Conservation (phyloP, 1,284 basidiomycete genomes). For the Xerocomus nothofagi region DNA sequence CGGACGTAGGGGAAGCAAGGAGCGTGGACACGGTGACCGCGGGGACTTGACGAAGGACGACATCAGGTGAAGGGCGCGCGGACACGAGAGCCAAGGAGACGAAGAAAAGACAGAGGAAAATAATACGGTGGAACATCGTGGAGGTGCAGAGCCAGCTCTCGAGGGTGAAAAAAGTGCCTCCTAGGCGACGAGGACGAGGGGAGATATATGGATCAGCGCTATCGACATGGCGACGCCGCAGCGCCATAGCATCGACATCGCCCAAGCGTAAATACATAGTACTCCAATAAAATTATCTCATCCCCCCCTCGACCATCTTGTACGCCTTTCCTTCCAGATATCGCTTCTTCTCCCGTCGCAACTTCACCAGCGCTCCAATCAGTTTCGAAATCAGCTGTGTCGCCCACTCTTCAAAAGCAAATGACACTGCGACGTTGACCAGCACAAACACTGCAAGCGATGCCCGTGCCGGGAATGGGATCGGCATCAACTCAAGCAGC, state of each 20-base stretch:
- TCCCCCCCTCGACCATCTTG: slow-evolving; percentile 70
- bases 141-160: slow-evolving; percentile 36
- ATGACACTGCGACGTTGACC: slow-evolving; percentile 73
- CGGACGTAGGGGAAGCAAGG: slow-evolving; percentile 29
- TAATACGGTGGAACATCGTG: slow-evolving; percentile 23
- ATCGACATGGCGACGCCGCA: slow-evolving; percentile 24
- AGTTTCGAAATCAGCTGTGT: slow-evolving; percentile 58
- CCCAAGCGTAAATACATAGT: neutral
- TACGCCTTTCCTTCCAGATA: slow-evolving; percentile 65
- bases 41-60: slow-evolving; percentile 24
- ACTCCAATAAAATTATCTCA: slow-evolving; percentile 41
- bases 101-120: slow-evolving; percentile 20
- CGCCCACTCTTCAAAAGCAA: slow-evolving; percentile 82
- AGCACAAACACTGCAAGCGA: slow-evolving; percentile 71
- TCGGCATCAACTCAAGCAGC: slow-evolving; percentile 76
- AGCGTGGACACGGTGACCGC: slow-evolving; percentile 22
- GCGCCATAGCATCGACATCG: too few relatives aligned
- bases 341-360: slow-evolving; percentile 47
- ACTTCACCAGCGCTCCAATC: slow-evolving; percentile 49
- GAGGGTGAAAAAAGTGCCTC: neutral
- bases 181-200: neutral
- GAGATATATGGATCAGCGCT: slow-evolving; percentile 4
- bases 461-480: slow-evolving; percentile 72
- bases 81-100: slow-evolving; percentile 20
- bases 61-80: slow-evolving; percentile 22